phyloP scores from a whole-genome alignment of 176 grass and related monocot genomes.

The Oryza glaberrima region DNA sequence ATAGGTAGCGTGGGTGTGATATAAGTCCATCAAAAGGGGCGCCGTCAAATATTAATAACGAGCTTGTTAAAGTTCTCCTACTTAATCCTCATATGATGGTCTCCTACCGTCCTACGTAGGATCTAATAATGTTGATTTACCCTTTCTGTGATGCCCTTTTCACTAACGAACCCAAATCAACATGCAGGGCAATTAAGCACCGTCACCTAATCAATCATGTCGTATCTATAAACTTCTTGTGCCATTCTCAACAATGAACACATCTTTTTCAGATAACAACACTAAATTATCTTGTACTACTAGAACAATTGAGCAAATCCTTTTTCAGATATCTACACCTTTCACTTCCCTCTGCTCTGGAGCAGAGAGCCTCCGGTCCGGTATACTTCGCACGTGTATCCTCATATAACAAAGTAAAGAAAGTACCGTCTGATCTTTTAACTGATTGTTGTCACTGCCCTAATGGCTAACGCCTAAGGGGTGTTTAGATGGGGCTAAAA shows the following conservation, averaged over 20 bases:
- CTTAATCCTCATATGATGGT: slow-evolving; percentile 39
- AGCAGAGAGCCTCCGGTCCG: background rate
- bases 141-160: background rate
- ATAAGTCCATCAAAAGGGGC: slow-evolving; percentile 36
- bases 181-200: background rate
- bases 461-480: background rate
- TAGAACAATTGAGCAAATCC: background rate
- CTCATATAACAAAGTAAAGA: background rate
- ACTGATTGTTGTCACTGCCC: background rate
- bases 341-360: background rate
- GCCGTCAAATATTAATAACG: background rate
- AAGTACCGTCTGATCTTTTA: background rate
- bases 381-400: background rate
- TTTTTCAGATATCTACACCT: background rate
- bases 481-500: no score
- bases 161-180: background rate
- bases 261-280: background rate
- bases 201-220: background rate
- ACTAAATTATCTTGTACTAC: background rate
- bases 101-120: background rate
- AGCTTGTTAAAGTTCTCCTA: slow-evolving; percentile 21
- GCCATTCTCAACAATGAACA: background rate
- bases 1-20: background rate
- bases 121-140: slow-evolving; percentile 25
- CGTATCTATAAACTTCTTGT: background rate